phyloP scores from a whole-genome alignment of 2,329 filamentous ascomycete species.

The Exophiala aquamarina region DNA sequence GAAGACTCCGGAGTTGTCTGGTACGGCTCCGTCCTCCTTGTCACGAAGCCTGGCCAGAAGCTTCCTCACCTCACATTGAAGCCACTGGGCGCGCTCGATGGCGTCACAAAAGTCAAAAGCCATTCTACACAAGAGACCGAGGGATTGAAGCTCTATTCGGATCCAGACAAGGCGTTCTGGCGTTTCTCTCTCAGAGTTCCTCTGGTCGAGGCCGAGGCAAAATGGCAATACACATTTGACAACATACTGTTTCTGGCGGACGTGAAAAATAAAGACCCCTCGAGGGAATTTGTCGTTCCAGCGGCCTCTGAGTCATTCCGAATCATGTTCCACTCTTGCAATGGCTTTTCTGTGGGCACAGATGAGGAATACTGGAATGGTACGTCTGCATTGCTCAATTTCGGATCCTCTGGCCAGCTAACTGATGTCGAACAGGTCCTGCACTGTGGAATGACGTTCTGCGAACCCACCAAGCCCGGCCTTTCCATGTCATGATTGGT shows the following conservation, averaged over 20 bases:
- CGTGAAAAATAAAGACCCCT: slow-evolving; percentile 47
- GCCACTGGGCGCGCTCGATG: slow-evolving; percentile 41
- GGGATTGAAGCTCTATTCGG: slow-evolving; percentile 60
- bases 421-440: slow-evolving; percentile 42
- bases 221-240: slow-evolving; percentile 76
- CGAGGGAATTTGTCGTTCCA: slow-evolving; percentile 56
- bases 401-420: slow-evolving; percentile 1
- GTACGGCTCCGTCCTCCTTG: slow-evolving; percentile 83
- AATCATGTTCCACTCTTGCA: slow-evolving; percentile 70
- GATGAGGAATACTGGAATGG: slow-evolving; percentile 61
- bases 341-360: slow-evolving; percentile 66
- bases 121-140: slow-evolving; percentile 30
- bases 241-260: slow-evolving; percentile 62
- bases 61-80: slow-evolving; percentile 62
- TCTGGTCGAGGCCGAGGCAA: slow-evolving; percentile 69
- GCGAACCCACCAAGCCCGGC: slow-evolving; percentile 57
- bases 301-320: slow-evolving; percentile 64
- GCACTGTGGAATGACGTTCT: slow-evolving; percentile 66
- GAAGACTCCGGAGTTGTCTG: slow-evolving; percentile 50
- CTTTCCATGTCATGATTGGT: slow-evolving; percentile 74
- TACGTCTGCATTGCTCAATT: slow-evolving; percentile 5
- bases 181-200: slow-evolving; percentile 60
- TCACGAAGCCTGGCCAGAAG: slow-evolving; percentile 69
- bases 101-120: slow-evolving; percentile 3
- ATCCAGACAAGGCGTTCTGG: slow-evolving; percentile 60